Evolutionary conservation across 148 eudicot genomes (phyloP), one percentile per base, ranked within the genome.

Genomic region (Cornus kousa): DNA sequence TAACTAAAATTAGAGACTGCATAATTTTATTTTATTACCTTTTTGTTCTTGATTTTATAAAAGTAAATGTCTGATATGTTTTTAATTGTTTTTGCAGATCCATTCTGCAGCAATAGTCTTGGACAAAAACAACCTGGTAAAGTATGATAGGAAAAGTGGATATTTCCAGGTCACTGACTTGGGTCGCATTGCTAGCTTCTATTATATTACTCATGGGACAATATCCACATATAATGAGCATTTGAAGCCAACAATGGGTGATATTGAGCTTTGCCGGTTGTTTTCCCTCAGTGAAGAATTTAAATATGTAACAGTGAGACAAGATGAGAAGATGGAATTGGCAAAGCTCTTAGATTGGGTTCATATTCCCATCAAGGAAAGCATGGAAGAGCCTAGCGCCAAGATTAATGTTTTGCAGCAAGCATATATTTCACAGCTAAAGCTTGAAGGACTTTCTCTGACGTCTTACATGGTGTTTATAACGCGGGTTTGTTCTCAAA

Each of bases 241-340:
- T 79, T 78, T 87, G 79, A 87, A 87, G 75, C 87, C 87, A 59
- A 87, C 87, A 24, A 87, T 87, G 89, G 89, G 89, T 80, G 89
- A 87, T 77, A 87, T 82, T 73, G 89, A 87, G 75, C 89, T 87
- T 28, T 87, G 89, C 78, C 87, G 89, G 65, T 37, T 87, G 67
- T 87, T 87, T 72, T 87, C 89, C 72, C 89, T 87, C 71, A 87
- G 89, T 65, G 89, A 87, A 84, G 89, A 87, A 70, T 87, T 87
- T 53, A 85, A 82, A 73, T 87, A 87, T 80, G 89, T 87, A 55
- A 82, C 86, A 14, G 89, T 87, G 20, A 74, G 87, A 84, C 87
- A 80, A 80, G 89, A 87, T 79, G 89, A 87, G 75, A 87, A 87
- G 76, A 83, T 87, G 82, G 89, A 87, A 82, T 70, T 87, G 79